These are phyloP conservation scores for Chlamydomonas sphaeroides DNA, from an alignment of 139 green algal species.

Conservation along the genomic window DNA sequence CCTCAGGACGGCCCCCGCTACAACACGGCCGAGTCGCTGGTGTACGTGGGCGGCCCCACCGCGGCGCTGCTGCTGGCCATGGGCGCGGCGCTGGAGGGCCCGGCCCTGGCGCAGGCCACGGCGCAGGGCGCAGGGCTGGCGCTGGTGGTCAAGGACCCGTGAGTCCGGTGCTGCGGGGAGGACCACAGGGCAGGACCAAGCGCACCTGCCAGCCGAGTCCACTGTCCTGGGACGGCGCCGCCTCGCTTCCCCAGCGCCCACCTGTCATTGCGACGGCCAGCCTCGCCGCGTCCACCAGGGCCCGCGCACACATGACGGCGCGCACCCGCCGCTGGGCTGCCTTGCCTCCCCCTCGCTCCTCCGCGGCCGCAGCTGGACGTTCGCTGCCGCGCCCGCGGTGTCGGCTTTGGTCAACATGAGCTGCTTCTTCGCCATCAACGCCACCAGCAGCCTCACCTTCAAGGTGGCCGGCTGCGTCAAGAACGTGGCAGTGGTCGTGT, in stretches of 20 bases:
- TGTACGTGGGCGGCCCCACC: constrained; percentile 68
- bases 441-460: constrained; percentile 78
- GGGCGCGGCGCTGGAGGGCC: constrained; percentile 51
- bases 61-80: constrained; percentile 51
- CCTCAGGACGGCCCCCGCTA: constrained; percentile 21
- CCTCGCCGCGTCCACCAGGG: too few relatives aligned
- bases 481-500: constrained; percentile 70
- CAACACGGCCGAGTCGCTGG: constrained; percentile 64
- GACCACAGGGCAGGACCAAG: too few relatives aligned
- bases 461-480: constrained; percentile 78
- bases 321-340: too few relatives aligned
- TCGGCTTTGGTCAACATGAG: constrained; percentile 67
- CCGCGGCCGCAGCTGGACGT: too few relatives aligned
- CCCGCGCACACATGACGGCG: too few relatives aligned
- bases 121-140: constrained; percentile 1
- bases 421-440: constrained; percentile 71
- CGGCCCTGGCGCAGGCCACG: neutral
- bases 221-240: too few relatives aligned
- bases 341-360: too few relatives aligned
- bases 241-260: too few relatives aligned
- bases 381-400: constrained; percentile 37
- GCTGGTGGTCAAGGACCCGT: constrained; percentile 43
- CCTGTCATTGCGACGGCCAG: too few relatives aligned
- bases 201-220: too few relatives aligned
- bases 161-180: too few relatives aligned